phyloP scores from a whole-genome alignment of 1,284 basidiomycete species.

The Chondrostereum purpureum region DNA sequence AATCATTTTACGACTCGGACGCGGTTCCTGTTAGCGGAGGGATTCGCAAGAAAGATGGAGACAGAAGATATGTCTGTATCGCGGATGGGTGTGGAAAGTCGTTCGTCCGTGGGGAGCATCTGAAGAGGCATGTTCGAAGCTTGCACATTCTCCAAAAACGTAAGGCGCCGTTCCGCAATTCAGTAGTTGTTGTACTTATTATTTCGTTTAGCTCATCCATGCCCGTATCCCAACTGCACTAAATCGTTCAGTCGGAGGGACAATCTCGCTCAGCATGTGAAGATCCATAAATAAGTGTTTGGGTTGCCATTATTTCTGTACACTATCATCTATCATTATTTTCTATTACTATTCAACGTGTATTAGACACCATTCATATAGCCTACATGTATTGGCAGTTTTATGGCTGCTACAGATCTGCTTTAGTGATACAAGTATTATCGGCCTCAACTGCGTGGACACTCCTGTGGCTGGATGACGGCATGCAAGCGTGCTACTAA shows the following conservation, averaged over 20 bases:
- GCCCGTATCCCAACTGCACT: slow-evolving; percentile 61
- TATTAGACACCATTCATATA: too few relatives aligned
- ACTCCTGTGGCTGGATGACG: too few relatives aligned
- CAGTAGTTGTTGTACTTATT: background rate
- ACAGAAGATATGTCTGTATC: slow-evolving; percentile 58
- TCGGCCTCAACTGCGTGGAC: too few relatives aligned
- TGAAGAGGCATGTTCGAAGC: slow-evolving; percentile 70
- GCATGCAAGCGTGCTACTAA: too few relatives aligned
- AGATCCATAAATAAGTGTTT: too few relatives aligned
- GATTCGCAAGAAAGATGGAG: slow-evolving; percentile 15
- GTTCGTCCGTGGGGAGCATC: slow-evolving; percentile 69
- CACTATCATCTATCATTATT: too few relatives aligned
- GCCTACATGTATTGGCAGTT: too few relatives aligned
- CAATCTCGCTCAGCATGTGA: slow-evolving; percentile 74
- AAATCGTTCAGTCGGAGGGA: slow-evolving; percentile 78
- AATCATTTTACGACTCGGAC: slow-evolving; percentile 19
- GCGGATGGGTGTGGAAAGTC: slow-evolving; percentile 71
- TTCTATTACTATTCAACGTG: too few relatives aligned
- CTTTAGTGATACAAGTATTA: too few relatives aligned
- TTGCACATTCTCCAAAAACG: slow-evolving; percentile 78
- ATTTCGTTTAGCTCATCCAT: slow-evolving; percentile 51
- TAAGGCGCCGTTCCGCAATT: slow-evolving; percentile 29
- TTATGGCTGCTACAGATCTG: too few relatives aligned
- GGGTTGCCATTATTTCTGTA: too few relatives aligned
- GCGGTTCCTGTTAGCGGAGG: slow-evolving; percentile 20